Conservation (phyloP, 179 eudicot genomes). For the Patellifolia procumbens region DNA sequence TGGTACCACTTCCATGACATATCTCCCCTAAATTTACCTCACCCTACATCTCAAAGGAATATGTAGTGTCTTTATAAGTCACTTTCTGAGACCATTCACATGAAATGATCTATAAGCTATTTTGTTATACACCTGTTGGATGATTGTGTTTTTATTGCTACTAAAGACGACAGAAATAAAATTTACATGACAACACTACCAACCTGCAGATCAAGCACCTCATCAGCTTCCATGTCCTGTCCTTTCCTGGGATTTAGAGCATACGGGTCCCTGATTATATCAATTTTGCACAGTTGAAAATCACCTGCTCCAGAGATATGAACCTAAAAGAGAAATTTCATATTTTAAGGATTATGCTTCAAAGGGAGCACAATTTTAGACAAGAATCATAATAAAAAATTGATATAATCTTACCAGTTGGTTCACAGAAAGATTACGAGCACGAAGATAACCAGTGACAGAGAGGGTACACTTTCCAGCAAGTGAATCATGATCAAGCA, state of each 20-base stretch:
- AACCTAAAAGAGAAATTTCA: slow-evolving; percentile 50
- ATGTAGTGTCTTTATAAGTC: neutral
- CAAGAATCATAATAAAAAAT: slow-evolving; percentile 2
- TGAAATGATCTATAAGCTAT: neutral
- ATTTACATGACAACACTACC: neutral
- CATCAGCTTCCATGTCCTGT: slow-evolving; percentile 88
- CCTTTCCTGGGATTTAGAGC: slow-evolving; percentile 74
- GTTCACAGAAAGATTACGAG: slow-evolving; percentile 78
- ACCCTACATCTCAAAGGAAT: neutral
- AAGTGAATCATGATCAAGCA: slow-evolving; percentile 46
- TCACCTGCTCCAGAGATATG: slow-evolving; percentile 98
- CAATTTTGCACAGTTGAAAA: slow-evolving; percentile 74
- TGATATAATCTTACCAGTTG: slow-evolving; percentile 68
- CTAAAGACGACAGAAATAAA: neutral
- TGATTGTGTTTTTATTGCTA: neutral
- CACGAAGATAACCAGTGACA: slow-evolving; percentile 81
- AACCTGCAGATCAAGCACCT: slow-evolving; percentile 52
- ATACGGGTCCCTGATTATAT: slow-evolving; percentile 78
- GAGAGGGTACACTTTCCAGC: slow-evolving; percentile 70
- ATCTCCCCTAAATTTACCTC: neutral
- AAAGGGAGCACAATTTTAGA: neutral
- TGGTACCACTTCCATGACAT: too few species aligned
- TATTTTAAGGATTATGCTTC: neutral
- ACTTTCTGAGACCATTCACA: neutral
- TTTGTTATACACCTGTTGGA: neutral